phyloP scores from a whole-genome alignment of 345 rosid species.

The Rhodamnia rubescens region DNA sequence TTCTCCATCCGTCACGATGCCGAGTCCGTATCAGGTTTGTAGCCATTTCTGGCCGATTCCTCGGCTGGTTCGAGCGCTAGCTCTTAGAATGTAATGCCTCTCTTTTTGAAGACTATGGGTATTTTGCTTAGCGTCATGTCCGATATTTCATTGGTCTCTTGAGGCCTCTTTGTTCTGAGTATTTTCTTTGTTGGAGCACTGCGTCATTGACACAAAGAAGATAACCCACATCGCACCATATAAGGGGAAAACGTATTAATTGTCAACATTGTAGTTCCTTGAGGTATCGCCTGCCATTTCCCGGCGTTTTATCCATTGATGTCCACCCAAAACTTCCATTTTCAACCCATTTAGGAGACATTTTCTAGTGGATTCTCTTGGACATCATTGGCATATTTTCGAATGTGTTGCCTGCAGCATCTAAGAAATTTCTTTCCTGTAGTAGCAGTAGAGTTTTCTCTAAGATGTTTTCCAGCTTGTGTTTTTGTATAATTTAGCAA shows the following conservation, averaged over 20 bases:
- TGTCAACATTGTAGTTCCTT: not conserved
- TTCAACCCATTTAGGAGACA: not conserved
- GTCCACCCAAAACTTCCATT: not conserved
- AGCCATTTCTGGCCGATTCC: not conserved
- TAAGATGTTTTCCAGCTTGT: not conserved
- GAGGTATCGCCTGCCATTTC: not conserved
- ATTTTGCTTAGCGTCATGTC: not conserved
- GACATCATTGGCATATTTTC: not conserved
- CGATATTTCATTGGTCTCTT: fast-evolving
- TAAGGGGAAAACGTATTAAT: not conserved
- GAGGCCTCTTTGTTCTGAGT: not conserved
- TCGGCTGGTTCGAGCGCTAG: not conserved
- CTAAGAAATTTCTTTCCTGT: not conserved
- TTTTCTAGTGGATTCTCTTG: not conserved
- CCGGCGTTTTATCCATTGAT: not conserved
- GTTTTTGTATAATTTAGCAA: not conserved
- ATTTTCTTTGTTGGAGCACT: not conserved
- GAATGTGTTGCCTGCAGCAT: not conserved
- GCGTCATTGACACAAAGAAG: not conserved
- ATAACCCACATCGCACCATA: not conserved
- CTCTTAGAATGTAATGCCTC: not conserved
- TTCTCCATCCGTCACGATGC: not conserved
- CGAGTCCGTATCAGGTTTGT: not conserved
- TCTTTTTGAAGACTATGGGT: not conserved
- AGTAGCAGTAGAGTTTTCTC: not conserved